phyloP scores from a whole-genome alignment of 2,329 filamentous ascomycete genomes.

The Beauveria caledonica region DNA sequence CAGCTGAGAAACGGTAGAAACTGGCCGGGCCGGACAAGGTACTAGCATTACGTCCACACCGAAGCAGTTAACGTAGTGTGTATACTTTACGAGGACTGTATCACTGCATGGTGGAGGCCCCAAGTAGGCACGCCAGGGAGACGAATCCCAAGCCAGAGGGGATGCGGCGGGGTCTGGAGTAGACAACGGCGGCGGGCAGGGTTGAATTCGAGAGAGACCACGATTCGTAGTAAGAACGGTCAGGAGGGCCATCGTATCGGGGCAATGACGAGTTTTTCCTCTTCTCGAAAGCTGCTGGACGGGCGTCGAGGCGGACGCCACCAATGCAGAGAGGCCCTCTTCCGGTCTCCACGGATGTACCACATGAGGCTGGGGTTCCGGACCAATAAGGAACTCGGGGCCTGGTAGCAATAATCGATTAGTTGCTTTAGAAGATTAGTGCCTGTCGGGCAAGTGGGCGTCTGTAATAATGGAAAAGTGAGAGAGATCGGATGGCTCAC shows the following conservation, averaged over 20 bases:
- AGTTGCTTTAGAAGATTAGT: not conserved
- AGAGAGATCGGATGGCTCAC: constrained; percentile 1
- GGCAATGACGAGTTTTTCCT: not conserved
- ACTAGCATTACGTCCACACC: not conserved
- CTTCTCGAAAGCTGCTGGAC: not conserved
- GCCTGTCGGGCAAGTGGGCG: not conserved
- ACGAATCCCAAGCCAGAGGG: not conserved
- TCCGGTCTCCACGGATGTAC: constrained; percentile 2
- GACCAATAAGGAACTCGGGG: not conserved
- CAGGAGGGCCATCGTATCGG: not conserved
- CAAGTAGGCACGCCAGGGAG: not conserved
- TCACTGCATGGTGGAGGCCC: not conserved
- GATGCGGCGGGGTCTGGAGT: not conserved
- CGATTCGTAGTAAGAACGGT: not conserved
- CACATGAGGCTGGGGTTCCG: constrained; percentile 3
- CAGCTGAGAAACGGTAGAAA: not conserved
- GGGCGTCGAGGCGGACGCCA: not conserved
- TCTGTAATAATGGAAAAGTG: not conserved
- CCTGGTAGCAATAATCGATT: not conserved
- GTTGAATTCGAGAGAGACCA: not conserved
- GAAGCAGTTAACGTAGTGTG: not conserved
- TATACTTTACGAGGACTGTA: too few species aligned
- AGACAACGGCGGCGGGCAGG: not conserved
- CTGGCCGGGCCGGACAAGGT: not conserved
- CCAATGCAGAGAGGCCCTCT: not conserved